Evolutionary conservation across 371 early-diverging fungal species (phyloP), one percentile per base, ranked within the genome.

Genomic region (Rhizopus delemar): DNA sequence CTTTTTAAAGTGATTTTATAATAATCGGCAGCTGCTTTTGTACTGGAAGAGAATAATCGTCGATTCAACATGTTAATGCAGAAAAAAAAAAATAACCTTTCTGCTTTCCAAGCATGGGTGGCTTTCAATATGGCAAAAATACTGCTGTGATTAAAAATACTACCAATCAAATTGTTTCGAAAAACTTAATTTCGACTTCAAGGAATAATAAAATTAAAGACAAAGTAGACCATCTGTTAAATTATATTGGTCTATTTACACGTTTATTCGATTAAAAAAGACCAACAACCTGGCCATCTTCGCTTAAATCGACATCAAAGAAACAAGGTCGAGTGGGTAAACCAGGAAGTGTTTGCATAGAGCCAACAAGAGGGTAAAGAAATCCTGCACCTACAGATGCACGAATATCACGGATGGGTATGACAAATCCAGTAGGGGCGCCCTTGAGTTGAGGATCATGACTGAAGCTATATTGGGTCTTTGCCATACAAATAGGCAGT

Each of bases 401-500:
- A 41, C 95, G 87, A 51, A 97, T 90, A 65, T 97, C 98, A 38
- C 97, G 88, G 56, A 97, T 90, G 8, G 96, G 96, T 32, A 96
- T 87, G 49, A 83, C 86, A 69, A 98, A 97, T 73, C 91, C 95
- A 33, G 87, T 87, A 5, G 98, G 98, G 0, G 92, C 97, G 57
- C 91, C 89, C 84, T 98, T 98, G 51, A 91, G 79, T 33, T 83
- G 86, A 7, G 96, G 91, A 65, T 96, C 93, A 55, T 93, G 93
- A 41, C 94, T 92, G 61, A 98, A 84, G 48, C 88, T 87, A 66
- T 93, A 84, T 68, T 96, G 97, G 6, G 98, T 98, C 85, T 98
- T 98, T 58, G 98, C 97, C 98, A 98, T 96, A 76, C 98, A 98
- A 51, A 98, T 93, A 3, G 97, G 97, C 63, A 96, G 74, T n/a